A percentile compares a stretch with the other conserved stretches of the same genome.
phyloP scores from a whole-genome alignment of 2,329 filamentous ascomycete species.

The Botrytis tulipae region DNA sequence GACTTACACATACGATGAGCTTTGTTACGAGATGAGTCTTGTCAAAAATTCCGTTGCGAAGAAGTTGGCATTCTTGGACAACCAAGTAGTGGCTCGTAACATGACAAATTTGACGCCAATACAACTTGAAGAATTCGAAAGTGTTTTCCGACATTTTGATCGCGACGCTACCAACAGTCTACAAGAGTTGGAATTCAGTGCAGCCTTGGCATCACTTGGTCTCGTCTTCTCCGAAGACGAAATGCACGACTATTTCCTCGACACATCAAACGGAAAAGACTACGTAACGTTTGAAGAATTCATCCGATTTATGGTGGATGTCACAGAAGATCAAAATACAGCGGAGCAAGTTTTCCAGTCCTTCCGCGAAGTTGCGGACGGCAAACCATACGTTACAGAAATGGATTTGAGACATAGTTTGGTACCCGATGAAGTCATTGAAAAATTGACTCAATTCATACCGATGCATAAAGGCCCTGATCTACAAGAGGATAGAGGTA shows the following conservation, averaged over 20 bases:
- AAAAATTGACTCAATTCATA: conserved; percentile 85
- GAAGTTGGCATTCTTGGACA: conserved; percentile 94
- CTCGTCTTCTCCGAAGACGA: conserved; percentile 96
- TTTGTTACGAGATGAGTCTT: conserved; percentile 87
- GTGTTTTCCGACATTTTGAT: conserved; percentile 97
- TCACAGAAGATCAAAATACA: conserved; percentile 98
- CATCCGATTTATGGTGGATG: conserved; percentile 98
- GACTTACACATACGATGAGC: conserved; percentile 97
- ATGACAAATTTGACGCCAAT: conserved; percentile 99
- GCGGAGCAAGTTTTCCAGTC: conserved; percentile 98
- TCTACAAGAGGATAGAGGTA: conserved; percentile 76
- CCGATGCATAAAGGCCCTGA: conserved; percentile 82
- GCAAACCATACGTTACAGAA: conserved; percentile 98
- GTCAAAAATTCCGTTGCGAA: conserved; percentile 92
- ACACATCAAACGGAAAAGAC: conserved; percentile 76
- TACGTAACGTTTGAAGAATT: conserved; percentile 97
- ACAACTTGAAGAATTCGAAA: conserved; percentile 97
- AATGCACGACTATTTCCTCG: conserved; percentile 93
- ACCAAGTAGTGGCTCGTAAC: conserved; percentile 95
- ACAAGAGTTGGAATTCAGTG: conserved; percentile 92
- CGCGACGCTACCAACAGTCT: conserved; percentile 87
- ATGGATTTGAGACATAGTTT: conserved; percentile 93
- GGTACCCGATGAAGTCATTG: conserved; percentile 95
- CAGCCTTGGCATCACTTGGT: conserved; percentile 89
- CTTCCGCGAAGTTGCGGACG: conserved; percentile 95